Percentiles rank a stretch among this genome's conserved stretches.
Evolutionary conservation across 129 eudicot genomes (phyloP).

Genomic region (Smallanthus sonchifolius): DNA sequence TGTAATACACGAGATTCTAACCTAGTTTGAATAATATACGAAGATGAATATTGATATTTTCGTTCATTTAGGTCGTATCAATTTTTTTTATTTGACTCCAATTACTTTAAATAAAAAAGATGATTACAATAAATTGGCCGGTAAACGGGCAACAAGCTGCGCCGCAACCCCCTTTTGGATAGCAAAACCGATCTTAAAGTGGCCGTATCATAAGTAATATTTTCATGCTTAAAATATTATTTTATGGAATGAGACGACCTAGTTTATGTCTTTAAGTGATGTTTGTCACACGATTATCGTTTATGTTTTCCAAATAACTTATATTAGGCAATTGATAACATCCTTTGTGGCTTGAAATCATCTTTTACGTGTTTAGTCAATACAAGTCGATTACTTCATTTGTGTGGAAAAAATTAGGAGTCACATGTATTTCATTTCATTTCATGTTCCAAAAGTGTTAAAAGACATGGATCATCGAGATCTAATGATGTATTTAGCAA

Average conservation of each 20-base stretch:
- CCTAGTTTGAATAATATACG: not conserved
- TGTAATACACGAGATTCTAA: too few species aligned
- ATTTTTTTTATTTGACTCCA: too few species aligned
- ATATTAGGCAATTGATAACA: not conserved
- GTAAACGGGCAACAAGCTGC: too few species aligned
- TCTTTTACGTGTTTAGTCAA: not conserved
- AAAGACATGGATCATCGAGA: not conserved
- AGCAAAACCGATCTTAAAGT: too few species aligned
- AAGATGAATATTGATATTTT: not conserved
- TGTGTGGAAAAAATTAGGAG: not conserved
- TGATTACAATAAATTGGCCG: too few species aligned
- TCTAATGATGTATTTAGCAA: constrained; percentile 13
- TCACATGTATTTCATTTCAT: constrained; percentile 6
- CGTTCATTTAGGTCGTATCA: not conserved
- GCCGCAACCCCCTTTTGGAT: too few species aligned
- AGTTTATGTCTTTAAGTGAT: not conserved
- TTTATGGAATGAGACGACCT: not conserved
- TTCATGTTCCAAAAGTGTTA: not conserved
- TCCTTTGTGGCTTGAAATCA: not conserved
- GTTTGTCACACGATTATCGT: not conserved
- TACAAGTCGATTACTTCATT: not conserved
- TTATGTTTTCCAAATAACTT: not conserved
- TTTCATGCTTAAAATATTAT: not conserved
- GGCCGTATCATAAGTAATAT: not conserved
- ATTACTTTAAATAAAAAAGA: too few species aligned